These are phyloP conservation scores for Rosellinia necatrix DNA, from an alignment of 2,329 filamentous ascomycete species.

Conservation along the genomic window DNA sequence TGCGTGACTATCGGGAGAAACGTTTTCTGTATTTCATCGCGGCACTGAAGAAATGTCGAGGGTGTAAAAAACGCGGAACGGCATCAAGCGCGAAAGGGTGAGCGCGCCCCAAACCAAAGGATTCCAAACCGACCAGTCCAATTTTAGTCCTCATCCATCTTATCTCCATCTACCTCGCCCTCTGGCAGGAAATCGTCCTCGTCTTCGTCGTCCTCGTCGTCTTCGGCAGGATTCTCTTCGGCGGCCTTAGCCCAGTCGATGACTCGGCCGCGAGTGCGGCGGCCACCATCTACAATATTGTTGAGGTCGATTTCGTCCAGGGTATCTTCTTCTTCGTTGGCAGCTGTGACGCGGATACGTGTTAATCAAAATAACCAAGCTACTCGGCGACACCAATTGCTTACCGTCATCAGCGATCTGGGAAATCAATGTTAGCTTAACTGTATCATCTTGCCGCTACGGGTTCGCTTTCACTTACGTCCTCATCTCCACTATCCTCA, in stretches of 20 bases:
- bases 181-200: conserved; percentile 69
- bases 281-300: conserved; percentile 81
- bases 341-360: conserved; percentile 46
- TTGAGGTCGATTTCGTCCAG: conserved; percentile 88
- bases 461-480: conserved; percentile 50
- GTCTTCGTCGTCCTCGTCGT: conserved; percentile 76
- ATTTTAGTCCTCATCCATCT: conserved; percentile 65
- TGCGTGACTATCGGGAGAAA: conserved; percentile 1
- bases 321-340: conserved; percentile 76
- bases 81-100: neutral
- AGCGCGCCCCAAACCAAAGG: neutral
- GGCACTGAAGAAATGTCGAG: neutral
- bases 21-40: conserved; percentile 1
- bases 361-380: conserved; percentile 16
- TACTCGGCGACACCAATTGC: conserved; percentile 19
- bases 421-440: conserved; percentile 29
- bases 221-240: conserved; percentile 73
- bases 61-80: neutral
- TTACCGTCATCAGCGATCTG: conserved; percentile 35
- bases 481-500: conserved; percentile 65
- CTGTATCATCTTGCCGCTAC: conserved; percentile 18
- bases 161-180: conserved; percentile 66
- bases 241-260: conserved; percentile 95
- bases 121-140: neutral
- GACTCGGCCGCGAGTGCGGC: conserved; percentile 86